Evolutionary conservation across 345 rosid genomes (phyloP).

Genomic region (Nephelium lappaceum): DNA sequence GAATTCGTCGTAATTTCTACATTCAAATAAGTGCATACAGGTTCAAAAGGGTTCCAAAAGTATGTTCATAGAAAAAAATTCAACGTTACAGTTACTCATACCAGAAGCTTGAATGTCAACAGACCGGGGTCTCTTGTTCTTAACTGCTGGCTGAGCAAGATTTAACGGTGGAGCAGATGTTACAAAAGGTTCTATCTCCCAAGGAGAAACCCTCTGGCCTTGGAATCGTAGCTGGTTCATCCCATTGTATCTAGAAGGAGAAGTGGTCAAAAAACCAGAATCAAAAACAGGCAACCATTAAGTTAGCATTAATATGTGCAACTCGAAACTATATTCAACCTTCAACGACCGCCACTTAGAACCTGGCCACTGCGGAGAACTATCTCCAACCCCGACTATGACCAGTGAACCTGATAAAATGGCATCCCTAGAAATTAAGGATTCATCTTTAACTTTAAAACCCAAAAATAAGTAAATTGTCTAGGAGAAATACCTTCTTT

Average conservation of each 20-base stretch:
- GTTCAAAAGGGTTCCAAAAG: background rate
- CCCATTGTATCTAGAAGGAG: slow-evolving; percentile 67
- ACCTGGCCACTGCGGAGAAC: slow-evolving; percentile 62
- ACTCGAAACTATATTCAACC: slow-evolving; percentile 41
- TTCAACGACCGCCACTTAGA: slow-evolving; percentile 77
- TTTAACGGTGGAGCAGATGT: slow-evolving; percentile 39
- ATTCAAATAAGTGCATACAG: slow-evolving; percentile 17
- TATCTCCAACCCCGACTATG: slow-evolving; percentile 62
- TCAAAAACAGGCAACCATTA: slow-evolving; percentile 25
- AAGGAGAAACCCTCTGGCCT: slow-evolving; percentile 85
- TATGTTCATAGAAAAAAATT: background rate
- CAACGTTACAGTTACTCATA: slow-evolving; percentile 21
- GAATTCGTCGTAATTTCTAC: slow-evolving; percentile 52
- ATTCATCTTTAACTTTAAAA: background rate
- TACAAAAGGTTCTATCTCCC: slow-evolving; percentile 76
- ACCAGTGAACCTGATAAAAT: slow-evolving; percentile 61
- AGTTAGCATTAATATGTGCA: slow-evolving; percentile 10
- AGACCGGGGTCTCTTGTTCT: slow-evolving; percentile 65
- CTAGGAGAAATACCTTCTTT: slow-evolving; percentile 46
- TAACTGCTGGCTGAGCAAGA: slow-evolving; percentile 46
- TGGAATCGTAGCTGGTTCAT: slow-evolving; percentile 64
- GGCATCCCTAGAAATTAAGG: slow-evolving; percentile 1
- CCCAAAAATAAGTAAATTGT: background rate
- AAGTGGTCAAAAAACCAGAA: slow-evolving; percentile 20
- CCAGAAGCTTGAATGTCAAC: slow-evolving; percentile 49